Percentiles rank a stretch among this genome's conserved stretches.
Evolutionary conservation across 768 basidiomycete genomes (phyloP).

Genomic region (Tylopilus cervinicoccineus): DNA sequence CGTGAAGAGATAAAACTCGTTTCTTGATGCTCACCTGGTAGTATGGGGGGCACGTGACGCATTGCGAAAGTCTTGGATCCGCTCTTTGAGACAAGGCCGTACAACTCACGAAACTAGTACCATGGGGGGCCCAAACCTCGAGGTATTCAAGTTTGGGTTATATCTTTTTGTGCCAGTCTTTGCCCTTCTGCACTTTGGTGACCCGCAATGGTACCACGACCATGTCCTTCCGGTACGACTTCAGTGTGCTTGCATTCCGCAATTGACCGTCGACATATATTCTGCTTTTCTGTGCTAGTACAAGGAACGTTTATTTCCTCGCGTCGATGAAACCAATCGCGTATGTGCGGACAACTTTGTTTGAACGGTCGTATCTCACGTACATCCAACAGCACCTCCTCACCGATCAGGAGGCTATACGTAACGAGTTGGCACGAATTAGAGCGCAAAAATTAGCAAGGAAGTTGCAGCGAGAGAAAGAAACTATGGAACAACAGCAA

Average conservation of each 20-base stretch:
- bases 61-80: conserved; percentile 21
- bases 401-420: conserved; percentile 59
- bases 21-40: background rate
- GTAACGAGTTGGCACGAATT: conserved; percentile 68
- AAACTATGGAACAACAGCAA: conserved; percentile 21
- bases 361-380: conserved; percentile 7
- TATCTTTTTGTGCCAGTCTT: conserved; percentile 84
- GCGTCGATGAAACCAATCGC: conserved; percentile 50
- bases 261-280: background rate
- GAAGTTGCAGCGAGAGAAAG: conserved; percentile 42
- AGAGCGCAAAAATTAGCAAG: conserved; percentile 54
- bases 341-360: conserved; percentile 30
- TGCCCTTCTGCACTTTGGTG: conserved; percentile 81
- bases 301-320: conserved; percentile 67
- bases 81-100: conserved; percentile 54
- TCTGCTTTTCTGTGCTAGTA: conserved; percentile 45
- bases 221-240: conserved; percentile 69
- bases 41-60: background rate
- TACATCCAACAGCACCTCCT: conserved; percentile 48
- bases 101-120: conserved; percentile 26
- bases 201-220: conserved; percentile 80
- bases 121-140: conserved; percentile 79
- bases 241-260: background rate
- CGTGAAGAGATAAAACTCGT: background rate
- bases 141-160: conserved; percentile 85